Base-by-base conservation (phyloP, 768 basidiomycete genomes). In the Suillus spraguei region DNA sequence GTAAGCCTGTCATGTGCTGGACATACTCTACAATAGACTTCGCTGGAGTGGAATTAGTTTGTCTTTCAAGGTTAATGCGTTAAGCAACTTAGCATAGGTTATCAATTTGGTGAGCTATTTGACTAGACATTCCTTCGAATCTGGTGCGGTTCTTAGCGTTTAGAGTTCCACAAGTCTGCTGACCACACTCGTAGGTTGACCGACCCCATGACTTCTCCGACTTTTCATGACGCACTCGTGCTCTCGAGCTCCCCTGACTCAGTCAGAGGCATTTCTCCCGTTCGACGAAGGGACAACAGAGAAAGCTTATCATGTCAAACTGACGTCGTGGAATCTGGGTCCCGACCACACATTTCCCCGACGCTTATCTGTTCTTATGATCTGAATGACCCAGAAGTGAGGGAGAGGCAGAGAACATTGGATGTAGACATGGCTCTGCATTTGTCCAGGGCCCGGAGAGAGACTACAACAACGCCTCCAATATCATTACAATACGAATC, bases 341-440 rank as follows among this genome's bases (percentile, higher is more conserved):
- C 77, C 6, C 82, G 78, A 1, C 72, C 82, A 55, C 82, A 88
- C 28, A 82, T 81, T 62, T 90, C 90, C 1, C 90, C 91, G 0
- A 86, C 85, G 3, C 75, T 90, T 17, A 72, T 77, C 1, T 84
- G 89, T 49, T 82, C 89, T 10, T 83, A 84, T 64, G 87, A 92
- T 71, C 84, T 82, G 11, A 82, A 88, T 78, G 89, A 92, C 71
- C 87, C 90, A 0, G 85, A 91, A 60, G 86, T 86, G 22, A 81
- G 88, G 61, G 95, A 97, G 74, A 87, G 95, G 22, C 95, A 98
- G 80, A 85, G 91, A 41, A 88, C 93, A 7, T 92, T 97, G 89
- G 96, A 98, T 70, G 92, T 92, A 0, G 95, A 96, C 70, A 94
- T 94, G 91, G 93, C 91, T 60, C 83, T 92, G 72, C 89, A 91